Percentiles rank a stretch among this genome's conserved stretches.
phyloP scores from a whole-genome alignment of 106 monocot species.

The Acorus calamus region DNA sequence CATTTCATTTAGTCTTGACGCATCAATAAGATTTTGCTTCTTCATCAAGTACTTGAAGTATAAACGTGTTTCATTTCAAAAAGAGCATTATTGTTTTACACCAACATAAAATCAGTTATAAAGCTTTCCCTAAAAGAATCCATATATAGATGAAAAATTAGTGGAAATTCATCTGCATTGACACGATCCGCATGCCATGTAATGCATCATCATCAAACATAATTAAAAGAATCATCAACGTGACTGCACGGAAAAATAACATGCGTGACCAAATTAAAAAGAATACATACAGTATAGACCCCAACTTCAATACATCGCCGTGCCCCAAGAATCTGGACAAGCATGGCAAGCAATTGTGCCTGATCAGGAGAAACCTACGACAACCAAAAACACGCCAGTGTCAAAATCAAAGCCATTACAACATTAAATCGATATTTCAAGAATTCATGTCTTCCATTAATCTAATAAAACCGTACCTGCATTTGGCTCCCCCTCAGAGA shows the following conservation, averaged over 20 bases:
- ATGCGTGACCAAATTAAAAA: not conserved
- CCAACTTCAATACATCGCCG: constrained; percentile 89
- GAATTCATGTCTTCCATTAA: not conserved
- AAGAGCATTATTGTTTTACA: too few relatives aligned
- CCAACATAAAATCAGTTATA: too few relatives aligned
- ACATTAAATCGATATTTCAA: not conserved
- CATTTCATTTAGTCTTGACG: too few relatives aligned
- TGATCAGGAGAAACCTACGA: constrained; percentile 89
- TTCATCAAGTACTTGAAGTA: too few relatives aligned
- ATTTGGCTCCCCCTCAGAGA: constrained; percentile 58
- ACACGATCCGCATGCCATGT: too few relatives aligned
- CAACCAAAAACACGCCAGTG: not conserved
- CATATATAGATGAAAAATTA: too few relatives aligned
- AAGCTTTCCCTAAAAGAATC: too few relatives aligned
- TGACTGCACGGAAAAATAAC: too few relatives aligned
- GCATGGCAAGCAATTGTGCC: constrained; percentile 85
- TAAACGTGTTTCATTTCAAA: too few relatives aligned
- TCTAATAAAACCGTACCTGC: constrained; percentile 27
- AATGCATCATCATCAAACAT: too few relatives aligned
- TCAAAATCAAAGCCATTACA: not conserved
- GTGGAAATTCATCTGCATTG: too few relatives aligned
- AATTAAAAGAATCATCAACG: not conserved
- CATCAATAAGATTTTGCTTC: too few relatives aligned
- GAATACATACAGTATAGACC: constrained; percentile 69
- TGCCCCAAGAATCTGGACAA: constrained; percentile 83